Evolutionary conservation across 345 rosid genomes (phyloP), one percentile per base, ranked within the genome.

Genomic region (Hibiscus trionum): DNA sequence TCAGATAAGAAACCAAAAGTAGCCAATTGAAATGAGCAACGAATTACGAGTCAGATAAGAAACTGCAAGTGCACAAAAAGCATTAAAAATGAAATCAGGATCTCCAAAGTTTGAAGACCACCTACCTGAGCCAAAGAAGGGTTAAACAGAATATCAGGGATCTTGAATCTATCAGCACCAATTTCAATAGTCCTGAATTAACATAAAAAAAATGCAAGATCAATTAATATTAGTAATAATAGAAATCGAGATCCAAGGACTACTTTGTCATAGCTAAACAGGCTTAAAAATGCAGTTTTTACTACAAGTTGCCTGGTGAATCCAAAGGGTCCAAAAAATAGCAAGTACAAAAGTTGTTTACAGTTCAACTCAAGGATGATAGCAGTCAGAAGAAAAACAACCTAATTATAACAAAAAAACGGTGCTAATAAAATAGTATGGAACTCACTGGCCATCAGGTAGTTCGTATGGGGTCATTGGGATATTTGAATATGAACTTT

Each of bases 391-490:
- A 56, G 50, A 3, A 68, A 11, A 11, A 15, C 19, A 47, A 27
- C 70, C 42, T 71, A 10, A 16, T 15, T 8, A 65, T 67, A 55
- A 72, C 7, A 58, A 61, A 24, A 24, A 72, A 56, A 42, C 59
- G 7, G 8, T 8, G 71, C 21, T 31, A 47, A 61, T 59, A 79
- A 26, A 37, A 21, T 37, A 66, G 63, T 29, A 71, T 55, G 53
- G 72, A 46, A 80, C 98, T 91, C 84, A 93, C 99, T 89, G 99
- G 88, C 99, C 99, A 87, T 96, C 99, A 71, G 99, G 99, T 80
- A 96, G 97, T 85, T 96, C 99, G 66, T 96, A 96, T 7, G 98
- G 86, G 63, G 99, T 96, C 87, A 87, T 96, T 37, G 98, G 99
- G 79, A 96, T 93, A 85, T 96, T 96, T 73, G 99, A 86, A 76